Base-by-base conservation (phyloP, 2,329 filamentous ascomycete genomes). In the Alternaria angustiovoidea region DNA sequence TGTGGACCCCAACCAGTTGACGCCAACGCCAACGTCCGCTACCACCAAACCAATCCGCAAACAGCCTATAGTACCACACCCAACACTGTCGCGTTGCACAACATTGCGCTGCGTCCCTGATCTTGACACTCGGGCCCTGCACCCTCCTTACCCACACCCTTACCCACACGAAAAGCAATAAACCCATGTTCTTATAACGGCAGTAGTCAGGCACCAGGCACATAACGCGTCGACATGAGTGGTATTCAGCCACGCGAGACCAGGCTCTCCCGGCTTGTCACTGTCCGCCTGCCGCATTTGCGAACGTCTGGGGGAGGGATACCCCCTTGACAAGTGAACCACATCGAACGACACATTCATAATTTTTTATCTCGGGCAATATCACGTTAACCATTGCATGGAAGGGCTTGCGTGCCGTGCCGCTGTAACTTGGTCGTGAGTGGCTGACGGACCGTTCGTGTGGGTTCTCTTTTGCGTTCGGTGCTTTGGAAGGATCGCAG, bases 261-360 rank as follows among this genome's bases (percentile, higher is more conserved):
- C 20, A 44, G 60, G 56, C 46, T 46, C 39, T 48, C 60, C 60
- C 51, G 42, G 60, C 42, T 26, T 56, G 60, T 62, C 60, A 59
- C 18, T 47, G 44, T 30, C 42, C 20, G 39, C 24, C 43, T 47
- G 51, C 18, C 46, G 30, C 28, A 12, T 41, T 20, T 41, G 22
- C 51, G 28, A 56, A 56, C 44, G 54, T 42, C 18, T 56, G 54
- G 54, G 54, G 54, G 36, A 32, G 54, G 54, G 54, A 41, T 49
- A 18, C 38, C 54, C 54, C 46, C 22, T 24, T 16, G 20, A 18
- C 8, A 38, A 22, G 16, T 34, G 24, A 51, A 44, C 36, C 22
- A 49, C 16, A 34, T 6, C 16, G 44, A 56, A 49, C 36, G 38
- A 41, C 34, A 30, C n/a, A 6, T 22, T 34, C 46, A 24, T 49